Percentiles rank a stretch among this genome's conserved stretches.
Conservation (phyloP, 2,329 filamentous ascomycete genomes). For the Ophiostoma novo-ulmi region DNA sequence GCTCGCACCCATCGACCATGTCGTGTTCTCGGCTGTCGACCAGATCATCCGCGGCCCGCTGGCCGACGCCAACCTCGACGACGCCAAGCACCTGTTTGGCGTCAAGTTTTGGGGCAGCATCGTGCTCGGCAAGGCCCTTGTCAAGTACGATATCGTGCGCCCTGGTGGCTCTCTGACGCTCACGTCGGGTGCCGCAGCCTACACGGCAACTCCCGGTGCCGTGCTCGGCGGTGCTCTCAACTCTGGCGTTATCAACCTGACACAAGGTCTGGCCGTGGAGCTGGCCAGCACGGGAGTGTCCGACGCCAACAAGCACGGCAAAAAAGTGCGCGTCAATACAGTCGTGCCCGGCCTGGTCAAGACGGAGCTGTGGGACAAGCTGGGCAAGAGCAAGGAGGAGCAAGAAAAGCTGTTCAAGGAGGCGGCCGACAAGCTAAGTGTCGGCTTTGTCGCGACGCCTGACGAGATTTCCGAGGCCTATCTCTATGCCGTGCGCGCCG, state of each 20-base stretch:
- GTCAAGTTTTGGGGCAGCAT: conserved; percentile 41
- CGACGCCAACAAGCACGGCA: conserved; percentile 19
- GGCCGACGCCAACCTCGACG: conserved; percentile 34
- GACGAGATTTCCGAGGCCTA: conserved; percentile 33
- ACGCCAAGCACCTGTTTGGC: conserved; percentile 36
- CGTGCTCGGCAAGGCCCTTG: conserved; percentile 35
- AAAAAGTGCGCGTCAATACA: conserved; percentile 34
- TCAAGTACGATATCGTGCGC: conserved; percentile 36
- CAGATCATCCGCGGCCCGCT: conserved; percentile 37
- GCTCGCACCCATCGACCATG: conserved; percentile 37
- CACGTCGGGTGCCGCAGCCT: conserved; percentile 36
- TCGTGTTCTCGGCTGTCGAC: conserved; percentile 38
- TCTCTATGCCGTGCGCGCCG: conserved; percentile 31
- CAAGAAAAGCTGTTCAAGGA: conserved; percentile 30
- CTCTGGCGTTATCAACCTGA: conserved; percentile 32
- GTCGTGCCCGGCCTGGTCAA: conserved; percentile 34
- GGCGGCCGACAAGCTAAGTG: conserved; percentile 28
- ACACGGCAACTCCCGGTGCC: conserved; percentile 33
- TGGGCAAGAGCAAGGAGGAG: conserved; percentile 31
- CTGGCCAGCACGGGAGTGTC: conserved; percentile 21
- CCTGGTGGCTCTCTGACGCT: conserved; percentile 37
- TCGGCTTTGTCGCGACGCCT: conserved; percentile 32
- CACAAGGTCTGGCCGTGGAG: conserved; percentile 32
- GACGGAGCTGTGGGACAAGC: conserved; percentile 35
- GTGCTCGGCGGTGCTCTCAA: conserved; percentile 35